Percentiles rank a stretch among this genome's conserved stretches.
Evolutionary conservation across 805 yeast genomes (phyloP).

Genomic region (Barnettozyma sucrosica): DNA sequence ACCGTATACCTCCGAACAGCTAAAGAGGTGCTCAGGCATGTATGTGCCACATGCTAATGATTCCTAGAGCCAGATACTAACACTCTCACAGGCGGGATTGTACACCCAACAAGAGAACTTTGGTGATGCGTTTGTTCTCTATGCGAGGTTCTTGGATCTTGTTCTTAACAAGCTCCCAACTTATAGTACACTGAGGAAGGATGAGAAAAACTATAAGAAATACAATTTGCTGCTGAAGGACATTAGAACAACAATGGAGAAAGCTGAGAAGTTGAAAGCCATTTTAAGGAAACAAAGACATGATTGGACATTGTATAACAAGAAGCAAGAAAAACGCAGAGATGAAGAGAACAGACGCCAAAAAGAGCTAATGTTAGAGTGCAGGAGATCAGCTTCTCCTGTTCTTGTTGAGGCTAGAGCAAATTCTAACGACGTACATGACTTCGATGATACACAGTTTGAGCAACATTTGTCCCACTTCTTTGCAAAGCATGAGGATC

Average conservation of each 20-base stretch:
- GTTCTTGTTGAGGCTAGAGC: not conserved
- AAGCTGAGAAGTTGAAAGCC: constrained; percentile 23
- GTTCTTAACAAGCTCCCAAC: constrained; percentile 40
- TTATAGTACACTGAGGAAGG: constrained; percentile 38
- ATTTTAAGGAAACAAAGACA: constrained; percentile 30
- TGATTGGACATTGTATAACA: constrained; percentile 19
- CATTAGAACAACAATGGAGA: constrained; percentile 16
- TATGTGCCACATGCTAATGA: constrained; percentile 10
- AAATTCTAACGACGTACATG: constrained; percentile 7
- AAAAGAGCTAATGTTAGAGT: not conserved
- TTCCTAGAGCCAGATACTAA: not conserved
- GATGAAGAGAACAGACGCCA: constrained; percentile 4
- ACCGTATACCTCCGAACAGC: constrained; percentile 52
- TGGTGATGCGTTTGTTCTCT: constrained; percentile 49
- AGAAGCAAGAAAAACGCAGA: constrained; percentile 23
- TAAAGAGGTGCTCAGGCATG: constrained; percentile 40
- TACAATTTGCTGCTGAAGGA: constrained; percentile 18
- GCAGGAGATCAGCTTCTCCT: constrained; percentile 1
- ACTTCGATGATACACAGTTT: constrained; percentile 19
- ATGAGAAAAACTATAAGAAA: constrained; percentile 13
- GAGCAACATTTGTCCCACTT: constrained; percentile 15
- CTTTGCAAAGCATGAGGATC: constrained; percentile 5
- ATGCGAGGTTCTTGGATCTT: constrained; percentile 54
- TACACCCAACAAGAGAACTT: constrained; percentile 38
- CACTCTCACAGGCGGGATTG: constrained; percentile 33